Evolutionary conservation across 148 eudicot genomes (phyloP), one percentile per base, ranked within the genome.

Genomic region (Heliosperma pusillum): DNA sequence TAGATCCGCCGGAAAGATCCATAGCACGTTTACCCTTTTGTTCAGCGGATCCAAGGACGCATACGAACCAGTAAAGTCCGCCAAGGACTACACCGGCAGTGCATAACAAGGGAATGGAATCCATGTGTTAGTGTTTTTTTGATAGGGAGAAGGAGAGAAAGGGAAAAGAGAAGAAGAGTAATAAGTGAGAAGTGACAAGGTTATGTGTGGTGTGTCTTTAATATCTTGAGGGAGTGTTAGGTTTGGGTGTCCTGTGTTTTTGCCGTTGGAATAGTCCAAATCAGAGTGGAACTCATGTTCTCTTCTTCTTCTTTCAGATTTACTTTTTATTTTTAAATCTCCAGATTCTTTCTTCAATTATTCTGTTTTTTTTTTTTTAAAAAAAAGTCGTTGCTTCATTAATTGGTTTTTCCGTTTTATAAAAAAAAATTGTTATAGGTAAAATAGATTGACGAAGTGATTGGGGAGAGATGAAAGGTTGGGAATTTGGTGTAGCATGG

Each of bases 1-100:
- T 87, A 11, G 89, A 87, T 5, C 89, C 89, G 70, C 87, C 86
- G 81, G 86, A 76, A 42, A 87, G 82, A 25, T 87, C 84, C 10
- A 87, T 80, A 64, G 87, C 87, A 1, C 87, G 86, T 13, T 84
- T 84, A 8, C 89, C 87, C 61, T 84, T 87, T 0, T 24, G 81
- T 21, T 87, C 87, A 56, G 89, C 87, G 8, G 89, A 74, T 20
- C 89, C 87, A 0, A 84, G 80, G 47, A 87, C 7, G 78, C 82
- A 84, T 26, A 87, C 33, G 84, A 87, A 87, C 89, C 89, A 87
- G 77, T 84, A 87, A 0, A 87, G 80, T 26, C 82, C 79, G 33
- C 76, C 89, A 36, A 75, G 26, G 52, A 87, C 62, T 62, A 86
- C 79, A n/a, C 84, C 87, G 0, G 29, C 83, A 9, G 89, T 87